Evolutionary conservation across 228 moss, liverwort and hornwort species (phyloP).

Genomic region (Sphagnum fallax): DNA sequence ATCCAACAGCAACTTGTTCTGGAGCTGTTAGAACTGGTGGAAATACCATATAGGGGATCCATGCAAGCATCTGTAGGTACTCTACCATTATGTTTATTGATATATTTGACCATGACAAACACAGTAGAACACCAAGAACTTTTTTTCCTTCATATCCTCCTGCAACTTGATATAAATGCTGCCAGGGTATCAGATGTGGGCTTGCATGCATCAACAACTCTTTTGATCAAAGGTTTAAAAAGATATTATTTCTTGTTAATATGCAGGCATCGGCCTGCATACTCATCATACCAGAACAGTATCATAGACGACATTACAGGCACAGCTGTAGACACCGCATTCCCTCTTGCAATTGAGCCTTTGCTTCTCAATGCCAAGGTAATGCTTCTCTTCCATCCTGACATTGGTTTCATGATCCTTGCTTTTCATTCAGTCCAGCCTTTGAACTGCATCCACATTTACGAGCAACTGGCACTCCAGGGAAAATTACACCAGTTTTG

Average conservation of each 20-base stretch:
- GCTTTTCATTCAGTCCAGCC: neutral
- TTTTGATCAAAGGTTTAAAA: no score
- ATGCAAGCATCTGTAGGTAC: no score
- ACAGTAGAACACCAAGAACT: no score
- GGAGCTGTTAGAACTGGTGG: no score
- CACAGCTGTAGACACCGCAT: conserved; percentile 45
- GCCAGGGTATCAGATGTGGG: no score
- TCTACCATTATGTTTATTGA: no score
- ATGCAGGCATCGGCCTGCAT: conserved; percentile 75
- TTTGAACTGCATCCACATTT: neutral
- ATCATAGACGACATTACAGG: conserved; percentile 2
- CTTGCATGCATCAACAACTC: no score
- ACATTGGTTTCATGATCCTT: neutral
- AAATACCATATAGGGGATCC: no score
- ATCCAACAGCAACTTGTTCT: no score
- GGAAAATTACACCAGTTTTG: neutral
- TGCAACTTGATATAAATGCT: no score
- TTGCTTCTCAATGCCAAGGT: conserved; percentile 60
- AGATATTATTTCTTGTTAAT: neutral
- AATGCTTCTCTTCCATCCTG: neutral
- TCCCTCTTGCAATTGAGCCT: conserved; percentile 56
- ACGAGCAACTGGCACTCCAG: neutral
- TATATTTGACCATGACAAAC: no score
- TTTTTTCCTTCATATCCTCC: no score
- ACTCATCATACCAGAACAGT: conserved; percentile 34